A percentile compares a stretch with the other conserved stretches of the same genome.
These are phyloP conservation scores for Tetrapisispora iriomotensis DNA, from an alignment of 805 yeast genomes.

Conservation along the genomic window DNA sequence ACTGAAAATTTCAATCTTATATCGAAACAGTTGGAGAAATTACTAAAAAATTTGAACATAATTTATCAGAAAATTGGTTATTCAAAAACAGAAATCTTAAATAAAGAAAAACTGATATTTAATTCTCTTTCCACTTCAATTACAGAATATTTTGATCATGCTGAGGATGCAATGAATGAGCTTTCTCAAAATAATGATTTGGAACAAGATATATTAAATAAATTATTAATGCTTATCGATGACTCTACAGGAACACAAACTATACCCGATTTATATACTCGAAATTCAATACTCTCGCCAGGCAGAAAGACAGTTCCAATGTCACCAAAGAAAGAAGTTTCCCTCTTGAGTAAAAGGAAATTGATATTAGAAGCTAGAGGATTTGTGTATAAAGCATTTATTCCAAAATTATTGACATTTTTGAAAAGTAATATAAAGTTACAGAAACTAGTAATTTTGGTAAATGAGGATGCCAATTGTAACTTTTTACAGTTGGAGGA, in stretches of 20 bases:
- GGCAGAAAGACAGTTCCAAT: conserved; percentile 17
- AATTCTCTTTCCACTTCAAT: conserved; percentile 41
- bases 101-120: conserved; percentile 42
- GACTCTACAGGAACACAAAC: conserved; percentile 33
- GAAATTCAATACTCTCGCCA: conserved; percentile 28
- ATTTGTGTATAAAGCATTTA: conserved; percentile 26
- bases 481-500: neutral
- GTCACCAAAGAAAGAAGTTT: conserved; percentile 29
- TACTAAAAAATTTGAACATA: conserved; percentile 34
- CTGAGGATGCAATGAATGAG: conserved; percentile 30
- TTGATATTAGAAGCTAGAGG: conserved; percentile 25
- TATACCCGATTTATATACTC: conserved; percentile 33
- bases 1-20: conserved; percentile 26
- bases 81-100: conserved; percentile 38
- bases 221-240: conserved; percentile 25
- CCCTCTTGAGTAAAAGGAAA: conserved; percentile 29
- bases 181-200: conserved; percentile 24
- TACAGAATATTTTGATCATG: conserved; percentile 31
- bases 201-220: conserved; percentile 22
- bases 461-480: conserved; percentile 6
- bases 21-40: conserved; percentile 23
- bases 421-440: conserved; percentile 16
- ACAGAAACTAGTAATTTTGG: conserved; percentile 8
- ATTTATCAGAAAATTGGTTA: conserved; percentile 48
- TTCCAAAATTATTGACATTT: conserved; percentile 22